These are phyloP conservation scores for Solanum sitiens DNA, from an alignment of 257 asterid genomes.

Conservation along the genomic window DNA sequence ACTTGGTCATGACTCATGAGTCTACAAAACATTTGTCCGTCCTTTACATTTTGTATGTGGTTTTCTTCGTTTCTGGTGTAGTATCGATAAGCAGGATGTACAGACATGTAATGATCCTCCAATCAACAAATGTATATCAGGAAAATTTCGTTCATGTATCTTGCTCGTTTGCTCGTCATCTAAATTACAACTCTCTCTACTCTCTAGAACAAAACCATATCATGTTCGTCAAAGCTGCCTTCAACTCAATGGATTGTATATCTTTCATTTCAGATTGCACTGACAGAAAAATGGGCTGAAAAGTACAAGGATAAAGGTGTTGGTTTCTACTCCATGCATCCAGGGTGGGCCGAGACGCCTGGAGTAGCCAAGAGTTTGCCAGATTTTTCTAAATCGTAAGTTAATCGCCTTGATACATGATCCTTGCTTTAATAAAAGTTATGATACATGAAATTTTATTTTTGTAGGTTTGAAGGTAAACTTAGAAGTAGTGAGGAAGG, in stretches of 20 bases:
- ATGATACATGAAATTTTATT: not conserved
- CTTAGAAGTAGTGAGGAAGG: conserved; percentile 87
- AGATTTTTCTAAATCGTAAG: conserved; percentile 48
- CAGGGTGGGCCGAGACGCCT: conserved; percentile 99
- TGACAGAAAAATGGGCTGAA: conserved; percentile 91
- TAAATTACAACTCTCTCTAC: not conserved
- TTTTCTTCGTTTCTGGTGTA: not conserved
- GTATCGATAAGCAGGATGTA: not conserved
- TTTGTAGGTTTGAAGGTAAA: conserved; percentile 55
- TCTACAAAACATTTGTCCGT: not conserved
- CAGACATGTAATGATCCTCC: not conserved
- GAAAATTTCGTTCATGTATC: not conserved
- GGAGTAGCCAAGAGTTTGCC: conserved; percentile 86
- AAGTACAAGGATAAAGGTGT: conserved; percentile 51
- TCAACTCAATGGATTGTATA: not conserved
- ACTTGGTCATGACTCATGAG: not conserved
- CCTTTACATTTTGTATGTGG: not conserved
- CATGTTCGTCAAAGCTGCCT: not conserved
- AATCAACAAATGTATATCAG: not conserved
- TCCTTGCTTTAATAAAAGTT: not conserved
- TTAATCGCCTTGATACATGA: not conserved
- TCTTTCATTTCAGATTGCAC: conserved; percentile 41
- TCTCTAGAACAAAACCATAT: not conserved
- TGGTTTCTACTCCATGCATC: conserved; percentile 92
- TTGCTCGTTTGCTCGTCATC: not conserved